These are phyloP conservation scores for Guillardia theta DNA, from an alignment of 78 protist species.

Conservation along the genomic window DNA sequence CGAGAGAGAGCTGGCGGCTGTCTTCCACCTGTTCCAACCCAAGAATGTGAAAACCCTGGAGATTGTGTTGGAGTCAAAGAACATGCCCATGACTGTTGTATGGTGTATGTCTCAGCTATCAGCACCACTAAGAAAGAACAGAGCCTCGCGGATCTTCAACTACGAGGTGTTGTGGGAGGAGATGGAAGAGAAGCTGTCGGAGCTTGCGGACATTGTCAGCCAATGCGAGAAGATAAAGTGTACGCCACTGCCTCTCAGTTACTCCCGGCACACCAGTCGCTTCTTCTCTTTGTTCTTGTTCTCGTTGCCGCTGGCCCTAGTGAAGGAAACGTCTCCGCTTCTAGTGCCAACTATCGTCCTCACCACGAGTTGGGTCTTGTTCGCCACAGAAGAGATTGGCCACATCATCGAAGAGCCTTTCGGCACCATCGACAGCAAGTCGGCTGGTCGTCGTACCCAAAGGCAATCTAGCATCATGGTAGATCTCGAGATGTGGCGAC, in stretches of 20 bases:
- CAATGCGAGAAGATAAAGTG: not conserved
- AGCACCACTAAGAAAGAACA: not conserved
- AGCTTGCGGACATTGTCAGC: not conserved
- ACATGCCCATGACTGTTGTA: not conserved
- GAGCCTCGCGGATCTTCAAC: not conserved
- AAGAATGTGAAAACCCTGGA: too few species aligned
- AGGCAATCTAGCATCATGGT: too few species aligned
- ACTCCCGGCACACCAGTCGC: not conserved
- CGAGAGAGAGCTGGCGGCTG: not conserved
- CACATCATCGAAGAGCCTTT: slow-evolving; percentile 42
- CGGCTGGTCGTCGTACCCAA: too few species aligned
- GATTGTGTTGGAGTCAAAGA: too few species aligned
- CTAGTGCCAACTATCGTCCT: not conserved
- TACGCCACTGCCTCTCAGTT: not conserved
- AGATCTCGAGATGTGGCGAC: too few species aligned
- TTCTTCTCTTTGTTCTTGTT: slow-evolving; percentile 26
- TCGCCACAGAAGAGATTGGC: slow-evolving; percentile 34
- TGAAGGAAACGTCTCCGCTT: not conserved
- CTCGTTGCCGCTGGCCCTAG: slow-evolving; percentile 11
- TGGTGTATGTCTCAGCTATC: not conserved
- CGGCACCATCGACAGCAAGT: too few species aligned
- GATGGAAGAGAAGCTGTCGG: not conserved
- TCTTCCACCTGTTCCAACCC: too few species aligned
- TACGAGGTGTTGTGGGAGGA: not conserved
- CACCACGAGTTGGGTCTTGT: not conserved